Evolutionary conservation across 1,139 yeast genomes (phyloP).

Genomic region (Saccharomyces uvarum): DNA sequence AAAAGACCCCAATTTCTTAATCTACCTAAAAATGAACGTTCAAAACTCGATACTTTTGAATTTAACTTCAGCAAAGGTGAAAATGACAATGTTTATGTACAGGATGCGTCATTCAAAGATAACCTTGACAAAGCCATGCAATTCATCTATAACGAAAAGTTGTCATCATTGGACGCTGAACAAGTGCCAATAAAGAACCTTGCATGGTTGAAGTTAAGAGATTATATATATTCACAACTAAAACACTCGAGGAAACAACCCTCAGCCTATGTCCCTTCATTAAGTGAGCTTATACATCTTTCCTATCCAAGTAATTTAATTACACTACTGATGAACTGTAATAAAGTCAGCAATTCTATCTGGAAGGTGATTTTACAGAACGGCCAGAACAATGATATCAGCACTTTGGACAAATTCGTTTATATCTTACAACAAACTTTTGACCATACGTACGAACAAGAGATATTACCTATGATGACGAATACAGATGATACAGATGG

Average conservation of each 20-base stretch:
- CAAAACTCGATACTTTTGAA: conserved; percentile 3
- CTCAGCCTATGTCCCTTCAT: conserved; percentile 6
- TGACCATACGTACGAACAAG: conserved; percentile 21
- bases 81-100: conserved; percentile 9
- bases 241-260: conserved; percentile 4
- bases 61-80: conserved; percentile 7
- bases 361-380: conserved; percentile 12
- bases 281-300: conserved; percentile 16
- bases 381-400: conserved; percentile 1
- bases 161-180: conserved; percentile 7
- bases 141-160: conserved; percentile 15
- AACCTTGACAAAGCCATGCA: conserved; percentile 14
- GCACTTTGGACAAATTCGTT: conserved; percentile 12
- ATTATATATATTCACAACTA: conserved; percentile 20
- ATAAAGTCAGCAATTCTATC: conserved; percentile 5
- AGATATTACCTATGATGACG: conserved; percentile 19
- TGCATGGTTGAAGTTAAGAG: conserved; percentile 24
- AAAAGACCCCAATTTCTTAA: conserved; percentile 13
- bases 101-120: conserved; percentile 11
- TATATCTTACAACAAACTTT: conserved; percentile 16
- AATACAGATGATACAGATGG: conserved; percentile 7
- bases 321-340: conserved; percentile 13
- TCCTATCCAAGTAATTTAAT: conserved; percentile 13
- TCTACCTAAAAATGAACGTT: conserved; percentile 15
- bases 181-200: conserved; percentile 9